Conservation (phyloP, 768 basidiomycete species). For the Suillus subalutaceus region DNA sequence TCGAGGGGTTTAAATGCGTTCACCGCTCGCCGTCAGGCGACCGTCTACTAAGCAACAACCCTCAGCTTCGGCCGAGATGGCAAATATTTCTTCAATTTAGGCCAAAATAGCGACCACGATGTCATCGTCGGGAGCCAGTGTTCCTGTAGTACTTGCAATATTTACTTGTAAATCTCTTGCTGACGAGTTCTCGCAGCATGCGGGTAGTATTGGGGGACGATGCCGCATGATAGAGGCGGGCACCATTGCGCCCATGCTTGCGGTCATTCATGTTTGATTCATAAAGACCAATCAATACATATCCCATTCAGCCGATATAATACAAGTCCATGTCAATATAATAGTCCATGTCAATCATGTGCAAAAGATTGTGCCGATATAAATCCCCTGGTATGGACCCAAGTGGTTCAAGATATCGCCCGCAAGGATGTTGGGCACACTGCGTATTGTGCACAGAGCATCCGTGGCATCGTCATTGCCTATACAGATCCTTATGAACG, state of each 20-base stretch:
- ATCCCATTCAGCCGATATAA: background rate
- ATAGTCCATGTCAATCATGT: constrained; percentile 22
- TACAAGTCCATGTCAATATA: constrained; percentile 10
- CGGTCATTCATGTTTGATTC: background rate
- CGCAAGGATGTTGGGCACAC: constrained; percentile 55
- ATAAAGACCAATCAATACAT: background rate
- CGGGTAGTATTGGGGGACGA: background rate
- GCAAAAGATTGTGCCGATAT: constrained; percentile 51
- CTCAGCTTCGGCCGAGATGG: background rate
- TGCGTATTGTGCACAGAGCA: constrained; percentile 52
- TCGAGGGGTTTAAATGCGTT: no score
- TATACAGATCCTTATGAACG: constrained; percentile 16
- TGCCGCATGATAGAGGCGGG: background rate
- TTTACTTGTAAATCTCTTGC: background rate
- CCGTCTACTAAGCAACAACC: background rate
- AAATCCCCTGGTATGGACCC: constrained; percentile 58
- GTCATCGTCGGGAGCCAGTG: background rate
- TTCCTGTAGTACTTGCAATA: background rate
- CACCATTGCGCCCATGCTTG: no score
- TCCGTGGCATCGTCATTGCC: constrained; percentile 60
- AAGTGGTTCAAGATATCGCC: constrained; percentile 58
- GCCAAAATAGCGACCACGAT: background rate
- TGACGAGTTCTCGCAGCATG: background rate
- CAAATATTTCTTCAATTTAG: background rate
- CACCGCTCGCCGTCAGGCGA: background rate